A percentile compares a stretch with the other conserved stretches of the same genome.
phyloP scores from a whole-genome alignment of 2,329 filamentous ascomycete genomes.

The Drechslerella coelobrocha region DNA sequence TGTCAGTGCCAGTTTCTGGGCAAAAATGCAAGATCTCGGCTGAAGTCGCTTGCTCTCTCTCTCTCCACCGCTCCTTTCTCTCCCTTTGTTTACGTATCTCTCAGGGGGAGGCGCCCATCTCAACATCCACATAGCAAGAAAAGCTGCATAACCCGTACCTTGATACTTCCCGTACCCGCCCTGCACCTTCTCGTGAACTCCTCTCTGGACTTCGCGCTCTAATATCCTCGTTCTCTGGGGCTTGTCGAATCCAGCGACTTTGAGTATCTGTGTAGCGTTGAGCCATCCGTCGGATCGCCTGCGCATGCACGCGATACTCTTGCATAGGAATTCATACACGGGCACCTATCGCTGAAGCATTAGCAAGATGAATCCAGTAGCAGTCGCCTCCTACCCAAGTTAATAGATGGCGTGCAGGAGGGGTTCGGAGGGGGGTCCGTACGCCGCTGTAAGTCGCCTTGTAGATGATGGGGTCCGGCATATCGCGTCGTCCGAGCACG shows the following conservation, averaged over 20 bases:
- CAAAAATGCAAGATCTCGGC: neutral
- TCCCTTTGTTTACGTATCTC: neutral
- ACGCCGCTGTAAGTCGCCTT: conserved; percentile 74
- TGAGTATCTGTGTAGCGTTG: conserved; percentile 98
- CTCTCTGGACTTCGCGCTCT: conserved; percentile 95
- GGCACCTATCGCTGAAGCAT: conserved; percentile 70
- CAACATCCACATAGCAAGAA: neutral
- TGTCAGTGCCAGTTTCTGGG: no score
- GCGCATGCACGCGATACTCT: conserved; percentile 86
- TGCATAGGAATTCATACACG: conserved; percentile 85
- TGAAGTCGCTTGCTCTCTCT: neutral
- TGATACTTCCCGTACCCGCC: conserved; percentile 99
- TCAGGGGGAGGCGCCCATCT: neutral
- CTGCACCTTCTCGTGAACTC: conserved; percentile 95
- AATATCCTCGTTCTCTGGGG: conserved; percentile 92
- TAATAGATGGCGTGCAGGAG: conserved; percentile 4
- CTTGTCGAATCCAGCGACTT: conserved; percentile 96
- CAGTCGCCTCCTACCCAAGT: conserved; percentile 13
- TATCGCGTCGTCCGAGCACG: conserved; percentile 19
- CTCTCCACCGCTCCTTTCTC: no score
- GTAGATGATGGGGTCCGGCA: conserved; percentile 63
- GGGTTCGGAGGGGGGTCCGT: conserved; percentile 20
- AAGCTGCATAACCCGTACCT: conserved; percentile 63
- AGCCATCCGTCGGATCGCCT: conserved; percentile 94
- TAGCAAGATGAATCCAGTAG: conserved; percentile 3